These are phyloP conservation scores for Podospora conica DNA, from an alignment of 495 filamentous ascomycete species.

Conservation along the genomic window DNA sequence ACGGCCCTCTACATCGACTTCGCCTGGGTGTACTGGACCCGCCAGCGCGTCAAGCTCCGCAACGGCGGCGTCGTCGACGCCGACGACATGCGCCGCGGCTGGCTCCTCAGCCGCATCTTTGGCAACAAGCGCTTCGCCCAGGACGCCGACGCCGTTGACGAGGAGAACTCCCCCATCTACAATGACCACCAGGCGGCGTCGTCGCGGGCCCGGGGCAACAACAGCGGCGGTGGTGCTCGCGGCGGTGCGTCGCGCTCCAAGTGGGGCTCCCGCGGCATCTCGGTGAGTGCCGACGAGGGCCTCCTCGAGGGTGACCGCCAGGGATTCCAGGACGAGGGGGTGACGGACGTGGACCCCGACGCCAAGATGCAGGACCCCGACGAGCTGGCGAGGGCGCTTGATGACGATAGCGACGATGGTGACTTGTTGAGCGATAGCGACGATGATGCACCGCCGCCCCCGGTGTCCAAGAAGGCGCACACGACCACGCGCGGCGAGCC, in stretches of 20 bases:
- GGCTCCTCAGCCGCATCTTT: slow-evolving; percentile 56
- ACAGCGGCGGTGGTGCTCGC: slow-evolving; percentile 19
- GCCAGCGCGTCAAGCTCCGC: slow-evolving; percentile 90
- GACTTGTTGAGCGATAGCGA: slow-evolving; percentile 22
- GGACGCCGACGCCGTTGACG: slow-evolving; percentile 34
- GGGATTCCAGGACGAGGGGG: slow-evolving; percentile 25
- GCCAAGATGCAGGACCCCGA: slow-evolving; percentile 54
- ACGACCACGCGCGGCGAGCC: slow-evolving; percentile 13
- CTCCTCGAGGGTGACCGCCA: slow-evolving; percentile 47
- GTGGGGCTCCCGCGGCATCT: slow-evolving; percentile 75
- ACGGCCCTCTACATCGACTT: slow-evolving; percentile 91
- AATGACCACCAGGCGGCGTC: slow-evolving; percentile 20
- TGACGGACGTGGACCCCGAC: slow-evolving; percentile 40
- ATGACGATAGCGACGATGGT: slow-evolving; percentile 32
- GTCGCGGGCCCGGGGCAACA: neutral
- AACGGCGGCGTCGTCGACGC: slow-evolving; percentile 88
- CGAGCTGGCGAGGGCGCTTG: slow-evolving; percentile 47
- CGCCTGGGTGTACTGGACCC: slow-evolving; percentile 90
- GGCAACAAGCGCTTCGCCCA: slow-evolving; percentile 42
- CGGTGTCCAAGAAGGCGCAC: slow-evolving; percentile 3
- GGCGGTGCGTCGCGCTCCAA: slow-evolving; percentile 36
- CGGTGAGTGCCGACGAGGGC: slow-evolving; percentile 73
- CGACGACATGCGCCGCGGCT: slow-evolving; percentile 79
- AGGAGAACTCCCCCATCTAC: slow-evolving; percentile 45
- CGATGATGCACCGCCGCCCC: slow-evolving; percentile 1